Percentiles rank a stretch among this genome's conserved stretches.
These are phyloP conservation scores for Tolypocladium ovalisporum DNA, from an alignment of 2,329 filamentous ascomycete genomes.

Conservation along the genomic window DNA sequence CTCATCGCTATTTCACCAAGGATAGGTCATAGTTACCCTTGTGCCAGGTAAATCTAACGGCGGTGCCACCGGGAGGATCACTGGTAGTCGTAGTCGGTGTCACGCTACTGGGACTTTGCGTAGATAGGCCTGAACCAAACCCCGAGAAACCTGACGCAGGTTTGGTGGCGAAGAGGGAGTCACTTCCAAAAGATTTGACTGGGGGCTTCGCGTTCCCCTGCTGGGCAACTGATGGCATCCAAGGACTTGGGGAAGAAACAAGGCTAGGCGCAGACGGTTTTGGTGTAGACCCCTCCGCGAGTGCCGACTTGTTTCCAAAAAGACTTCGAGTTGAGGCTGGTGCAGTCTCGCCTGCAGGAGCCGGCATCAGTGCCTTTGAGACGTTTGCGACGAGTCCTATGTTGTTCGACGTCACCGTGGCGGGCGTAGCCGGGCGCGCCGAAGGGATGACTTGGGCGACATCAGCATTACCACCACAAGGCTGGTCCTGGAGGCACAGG, in stretches of 20 bases:
- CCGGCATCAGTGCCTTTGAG: not conserved
- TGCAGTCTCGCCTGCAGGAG: not conserved
- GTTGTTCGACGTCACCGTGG: not conserved
- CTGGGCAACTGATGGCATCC: not conserved
- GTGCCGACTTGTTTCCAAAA: not conserved
- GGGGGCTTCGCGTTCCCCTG: not conserved
- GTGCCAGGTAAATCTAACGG: not conserved
- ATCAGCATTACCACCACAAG: not conserved
- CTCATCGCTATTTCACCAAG: not conserved
- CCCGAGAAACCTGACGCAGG: not conserved
- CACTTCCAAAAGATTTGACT: not conserved
- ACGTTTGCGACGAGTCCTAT: not conserved
- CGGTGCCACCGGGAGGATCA: not conserved
- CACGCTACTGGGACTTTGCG: not conserved
- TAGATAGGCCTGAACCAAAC: not conserved
- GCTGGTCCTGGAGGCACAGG: not conserved
- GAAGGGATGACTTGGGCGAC: not conserved
- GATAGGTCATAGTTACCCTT: not conserved
- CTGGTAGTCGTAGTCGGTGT: not conserved
- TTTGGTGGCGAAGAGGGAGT: not conserved
- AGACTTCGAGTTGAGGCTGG: not conserved
- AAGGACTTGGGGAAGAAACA: not conserved
- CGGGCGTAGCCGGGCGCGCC: not conserved
- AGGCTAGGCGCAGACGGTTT: not conserved
- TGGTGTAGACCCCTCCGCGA: not conserved